Evolutionary conservation across 176 grass and related monocot species (phyloP).

Genomic region (Hsuehochloa calcarea): DNA sequence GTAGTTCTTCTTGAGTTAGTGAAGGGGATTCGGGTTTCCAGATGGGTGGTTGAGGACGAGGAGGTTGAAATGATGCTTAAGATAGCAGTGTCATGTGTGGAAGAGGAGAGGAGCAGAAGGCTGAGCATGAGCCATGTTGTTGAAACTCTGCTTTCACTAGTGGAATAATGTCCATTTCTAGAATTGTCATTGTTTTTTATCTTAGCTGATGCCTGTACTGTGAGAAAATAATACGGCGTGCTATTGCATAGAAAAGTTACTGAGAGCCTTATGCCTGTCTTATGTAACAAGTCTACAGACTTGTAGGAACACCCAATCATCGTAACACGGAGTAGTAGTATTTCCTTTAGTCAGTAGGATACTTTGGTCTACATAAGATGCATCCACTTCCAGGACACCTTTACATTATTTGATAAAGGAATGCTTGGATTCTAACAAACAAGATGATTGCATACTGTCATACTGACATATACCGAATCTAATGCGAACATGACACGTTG

Average conservation of each 20-base stretch:
- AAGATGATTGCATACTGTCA: background rate
- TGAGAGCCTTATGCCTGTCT: background rate
- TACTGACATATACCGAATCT: background rate
- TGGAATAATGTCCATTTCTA: background rate
- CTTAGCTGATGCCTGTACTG: background rate
- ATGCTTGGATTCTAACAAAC: background rate
- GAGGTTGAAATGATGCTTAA: slow-evolving; percentile 27
- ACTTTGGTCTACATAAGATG: background rate
- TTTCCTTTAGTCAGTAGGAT: background rate
- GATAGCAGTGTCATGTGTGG: slow-evolving; percentile 40
- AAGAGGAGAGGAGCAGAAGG: slow-evolving; percentile 45
- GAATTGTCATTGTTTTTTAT: background rate
- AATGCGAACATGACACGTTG: background rate
- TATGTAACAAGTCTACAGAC: background rate
- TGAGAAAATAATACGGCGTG: background rate
- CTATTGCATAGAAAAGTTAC: background rate
- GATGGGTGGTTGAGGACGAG: slow-evolving; percentile 11
- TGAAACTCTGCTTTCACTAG: slow-evolving; percentile 25
- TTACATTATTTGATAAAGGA: background rate
- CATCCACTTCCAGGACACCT: background rate
- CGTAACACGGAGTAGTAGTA: background rate
- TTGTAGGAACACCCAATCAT: background rate
- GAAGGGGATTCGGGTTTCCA: slow-evolving; percentile 39
- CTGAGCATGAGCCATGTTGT: slow-evolving; percentile 41
- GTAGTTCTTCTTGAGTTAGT: slow-evolving; percentile 61